phyloP scores from a whole-genome alignment of 2,329 filamentous ascomycete species.

The Madurella fahalii region DNA sequence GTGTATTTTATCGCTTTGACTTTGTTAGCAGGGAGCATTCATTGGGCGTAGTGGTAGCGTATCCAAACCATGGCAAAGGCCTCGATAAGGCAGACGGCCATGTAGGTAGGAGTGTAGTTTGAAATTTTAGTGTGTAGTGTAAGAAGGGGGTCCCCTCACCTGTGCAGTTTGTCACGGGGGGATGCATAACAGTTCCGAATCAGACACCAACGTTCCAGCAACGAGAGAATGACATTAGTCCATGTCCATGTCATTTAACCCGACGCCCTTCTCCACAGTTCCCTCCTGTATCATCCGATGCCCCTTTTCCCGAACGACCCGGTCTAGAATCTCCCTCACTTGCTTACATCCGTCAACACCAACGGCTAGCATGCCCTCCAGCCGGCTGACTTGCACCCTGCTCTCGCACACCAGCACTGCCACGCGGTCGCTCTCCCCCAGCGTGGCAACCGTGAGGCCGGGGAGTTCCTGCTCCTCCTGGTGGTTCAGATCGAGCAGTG shows the following conservation, averaged over 20 bases:
- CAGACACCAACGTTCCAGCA: not conserved
- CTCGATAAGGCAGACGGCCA: constrained; percentile 1
- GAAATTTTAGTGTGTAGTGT: not conserved
- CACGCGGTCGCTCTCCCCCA: constrained; percentile 70
- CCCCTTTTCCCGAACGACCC: constrained; percentile 70
- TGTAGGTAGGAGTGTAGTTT: not conserved
- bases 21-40: constrained; percentile 13
- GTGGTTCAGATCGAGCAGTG: constrained; percentile 72
- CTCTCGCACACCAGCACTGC: constrained; percentile 82
- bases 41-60: not conserved
- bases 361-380: constrained; percentile 91
- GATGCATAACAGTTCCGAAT: not conserved
- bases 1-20: constrained; percentile 7
- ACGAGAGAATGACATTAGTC: constrained; percentile 29
- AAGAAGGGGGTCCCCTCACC: constrained; percentile 1
- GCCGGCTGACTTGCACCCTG: constrained; percentile 70
- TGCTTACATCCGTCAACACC: constrained; percentile 89
- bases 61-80: not conserved
- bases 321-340: constrained; percentile 75
- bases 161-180: not conserved
- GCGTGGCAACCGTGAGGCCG: constrained; percentile 78
- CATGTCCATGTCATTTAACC: constrained; percentile 47
- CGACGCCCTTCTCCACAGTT: constrained; percentile 45
- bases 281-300: constrained; percentile 58
- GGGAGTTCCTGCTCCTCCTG: constrained; percentile 85